Evolutionary conservation across 2,329 filamentous ascomycete genomes (phyloP).

Genomic region (Elsinoe perseae): DNA sequence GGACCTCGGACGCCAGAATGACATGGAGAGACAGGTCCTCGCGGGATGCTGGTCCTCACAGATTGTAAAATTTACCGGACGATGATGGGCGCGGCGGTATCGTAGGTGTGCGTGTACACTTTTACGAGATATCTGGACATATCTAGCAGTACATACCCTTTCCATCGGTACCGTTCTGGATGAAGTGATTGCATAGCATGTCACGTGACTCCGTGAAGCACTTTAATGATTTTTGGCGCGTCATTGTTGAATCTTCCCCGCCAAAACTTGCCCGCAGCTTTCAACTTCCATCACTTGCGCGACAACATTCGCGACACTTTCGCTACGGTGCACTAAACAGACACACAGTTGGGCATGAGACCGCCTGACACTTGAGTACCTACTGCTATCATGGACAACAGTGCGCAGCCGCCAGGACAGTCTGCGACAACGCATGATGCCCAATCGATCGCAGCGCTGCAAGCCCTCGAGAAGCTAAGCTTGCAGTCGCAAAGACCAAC

Average conservation of each 20-base stretch:
- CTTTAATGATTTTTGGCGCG: background rate
- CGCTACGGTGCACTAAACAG: background rate
- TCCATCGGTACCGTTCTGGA: no score
- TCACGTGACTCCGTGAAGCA: background rate
- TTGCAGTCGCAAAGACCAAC: slow-evolving; percentile 6
- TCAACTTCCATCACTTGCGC: background rate
- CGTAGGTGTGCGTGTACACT: background rate
- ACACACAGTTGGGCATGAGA: background rate
- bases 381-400: background rate
- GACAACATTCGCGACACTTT: background rate
- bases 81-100: background rate
- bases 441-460: background rate
- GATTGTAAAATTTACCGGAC: background rate
- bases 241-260: background rate
- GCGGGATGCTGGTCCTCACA: slow-evolving; percentile 1
- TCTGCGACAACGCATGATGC: background rate
- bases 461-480: slow-evolving; percentile 13
- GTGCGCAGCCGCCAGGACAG: background rate
- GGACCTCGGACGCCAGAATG: slow-evolving; percentile 7
- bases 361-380: background rate
- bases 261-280: slow-evolving; percentile 4
- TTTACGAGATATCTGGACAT: slow-evolving; percentile 8
- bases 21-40: slow-evolving; percentile 10
- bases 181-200: background rate
- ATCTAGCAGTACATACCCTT: background rate